Conservation (phyloP, 345 rosid genomes). For the Iberis pinnata region DNA sequence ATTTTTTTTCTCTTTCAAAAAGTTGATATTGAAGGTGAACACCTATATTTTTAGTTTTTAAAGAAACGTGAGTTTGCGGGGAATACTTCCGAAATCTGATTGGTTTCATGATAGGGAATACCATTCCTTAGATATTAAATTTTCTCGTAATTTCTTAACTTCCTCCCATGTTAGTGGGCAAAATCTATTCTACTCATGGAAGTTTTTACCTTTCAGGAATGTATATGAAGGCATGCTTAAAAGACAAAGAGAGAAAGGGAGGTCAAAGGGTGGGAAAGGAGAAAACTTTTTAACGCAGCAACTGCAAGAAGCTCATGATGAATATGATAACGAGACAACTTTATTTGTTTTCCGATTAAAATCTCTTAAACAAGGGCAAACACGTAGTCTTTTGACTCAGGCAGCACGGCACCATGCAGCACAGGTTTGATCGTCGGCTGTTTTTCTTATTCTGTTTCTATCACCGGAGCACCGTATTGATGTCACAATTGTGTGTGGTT, state of each 20-base stretch:
- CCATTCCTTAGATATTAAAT: slow-evolving; percentile 5
- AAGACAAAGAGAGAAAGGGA: slow-evolving; percentile 65
- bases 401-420: slow-evolving; percentile 98
- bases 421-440: slow-evolving; percentile 52
- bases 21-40: background rate
- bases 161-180: background rate
- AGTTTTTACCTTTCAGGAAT: slow-evolving; percentile 42
- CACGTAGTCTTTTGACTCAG: slow-evolving; percentile 93
- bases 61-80: background rate
- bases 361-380: slow-evolving; percentile 92
- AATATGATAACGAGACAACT: slow-evolving; percentile 82
- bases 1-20: too few species aligned
- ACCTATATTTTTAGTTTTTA: slow-evolving; percentile 11
- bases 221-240: slow-evolving; percentile 56
- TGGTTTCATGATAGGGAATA: slow-evolving; percentile 11
- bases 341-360: slow-evolving; percentile 80
- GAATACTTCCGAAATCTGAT: slow-evolving; percentile 2
- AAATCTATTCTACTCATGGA: slow-evolving; percentile 14
- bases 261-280: slow-evolving; percentile 66
- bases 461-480: slow-evolving; percentile 9
- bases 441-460: slow-evolving; percentile 8
- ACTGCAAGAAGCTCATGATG: slow-evolving; percentile 67
- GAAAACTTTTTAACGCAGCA: slow-evolving; percentile 59
- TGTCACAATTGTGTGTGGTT: slow-evolving; percentile 14
- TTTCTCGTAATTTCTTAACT: background rate